Conservation (phyloP, 2,329 filamentous ascomycete genomes). For the Exserohilum turcica region DNA sequence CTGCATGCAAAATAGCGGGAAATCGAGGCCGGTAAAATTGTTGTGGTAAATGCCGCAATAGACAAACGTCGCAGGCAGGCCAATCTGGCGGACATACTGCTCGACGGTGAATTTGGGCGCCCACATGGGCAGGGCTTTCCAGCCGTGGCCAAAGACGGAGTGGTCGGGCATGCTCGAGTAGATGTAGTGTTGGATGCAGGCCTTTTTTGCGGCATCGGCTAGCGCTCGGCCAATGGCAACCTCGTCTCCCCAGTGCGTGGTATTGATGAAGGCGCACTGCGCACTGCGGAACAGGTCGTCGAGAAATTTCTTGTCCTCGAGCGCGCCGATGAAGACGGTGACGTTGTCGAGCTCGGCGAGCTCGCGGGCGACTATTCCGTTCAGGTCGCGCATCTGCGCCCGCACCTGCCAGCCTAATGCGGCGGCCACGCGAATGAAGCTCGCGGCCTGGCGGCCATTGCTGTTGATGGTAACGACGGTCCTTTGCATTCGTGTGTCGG, state of each 20-base stretch:
- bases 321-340: constrained; percentile 68
- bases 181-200: constrained; percentile 86
- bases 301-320: constrained; percentile 77
- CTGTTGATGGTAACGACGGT: constrained; percentile 95
- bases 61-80: constrained; percentile 86
- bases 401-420: constrained; percentile 93
- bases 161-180: constrained; percentile 99
- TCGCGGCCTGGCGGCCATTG: constrained; percentile 92
- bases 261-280: constrained; percentile 95
- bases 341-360: constrained; percentile 82
- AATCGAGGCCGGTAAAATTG: constrained; percentile 92
- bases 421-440: constrained; percentile 89
- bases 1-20: constrained; percentile 95
- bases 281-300: constrained; percentile 79
- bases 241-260: constrained; percentile 95
- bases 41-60: constrained; percentile 99
- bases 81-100: constrained; percentile 82
- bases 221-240: constrained; percentile 84
- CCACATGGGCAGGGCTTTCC: constrained; percentile 89
- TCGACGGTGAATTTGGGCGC: constrained; percentile 90
- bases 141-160: constrained; percentile 73
- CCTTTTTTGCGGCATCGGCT: constrained; percentile 85
- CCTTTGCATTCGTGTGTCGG: constrained; percentile 46
- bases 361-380: constrained; percentile 87
- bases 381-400: constrained; percentile 85